Evolutionary conservation across 345 rosid genomes (phyloP).

Genomic region (Lepidium africanum): DNA sequence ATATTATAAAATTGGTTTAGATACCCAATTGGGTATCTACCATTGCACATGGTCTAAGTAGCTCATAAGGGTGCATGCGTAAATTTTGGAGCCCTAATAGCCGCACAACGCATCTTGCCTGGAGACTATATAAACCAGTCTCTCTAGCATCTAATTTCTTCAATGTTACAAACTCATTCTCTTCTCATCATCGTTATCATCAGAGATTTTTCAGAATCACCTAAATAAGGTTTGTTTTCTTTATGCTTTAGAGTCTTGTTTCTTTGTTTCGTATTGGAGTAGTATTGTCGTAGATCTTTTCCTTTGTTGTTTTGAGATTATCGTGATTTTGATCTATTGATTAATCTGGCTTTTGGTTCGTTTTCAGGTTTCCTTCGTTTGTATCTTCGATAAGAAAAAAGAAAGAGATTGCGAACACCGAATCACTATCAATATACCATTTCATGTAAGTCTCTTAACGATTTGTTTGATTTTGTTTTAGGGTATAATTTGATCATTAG

Average conservation of each 20-base stretch:
- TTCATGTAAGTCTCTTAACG: constrained; percentile 13
- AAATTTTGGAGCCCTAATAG: constrained; percentile 7
- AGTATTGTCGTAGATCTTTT: not conserved
- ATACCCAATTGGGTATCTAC: no score
- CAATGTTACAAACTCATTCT: constrained; percentile 6
- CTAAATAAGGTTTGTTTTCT: constrained; percentile 9
- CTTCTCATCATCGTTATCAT: constrained; percentile 1
- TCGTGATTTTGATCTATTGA: not conserved
- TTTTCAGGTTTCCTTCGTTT: constrained; percentile 21
- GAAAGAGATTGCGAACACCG: not conserved
- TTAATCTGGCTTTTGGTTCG: not conserved
- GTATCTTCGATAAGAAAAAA: not conserved
- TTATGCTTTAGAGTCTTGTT: not conserved
- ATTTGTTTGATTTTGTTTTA: not conserved
- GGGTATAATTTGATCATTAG: not conserved
- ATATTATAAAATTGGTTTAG: no score
- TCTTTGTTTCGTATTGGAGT: not conserved
- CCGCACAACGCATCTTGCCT: constrained; percentile 15
- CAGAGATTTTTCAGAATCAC: not conserved
- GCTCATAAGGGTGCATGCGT: not conserved
- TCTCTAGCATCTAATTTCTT: not conserved
- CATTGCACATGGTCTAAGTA: no score
- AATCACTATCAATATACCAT: not conserved
- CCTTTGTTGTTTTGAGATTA: not conserved
- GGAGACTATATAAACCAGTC: constrained; percentile 9